Percentiles rank a stretch among this genome's conserved stretches.
Conservation (phyloP, 768 basidiomycete genomes). For the Jaapia argillacea region DNA sequence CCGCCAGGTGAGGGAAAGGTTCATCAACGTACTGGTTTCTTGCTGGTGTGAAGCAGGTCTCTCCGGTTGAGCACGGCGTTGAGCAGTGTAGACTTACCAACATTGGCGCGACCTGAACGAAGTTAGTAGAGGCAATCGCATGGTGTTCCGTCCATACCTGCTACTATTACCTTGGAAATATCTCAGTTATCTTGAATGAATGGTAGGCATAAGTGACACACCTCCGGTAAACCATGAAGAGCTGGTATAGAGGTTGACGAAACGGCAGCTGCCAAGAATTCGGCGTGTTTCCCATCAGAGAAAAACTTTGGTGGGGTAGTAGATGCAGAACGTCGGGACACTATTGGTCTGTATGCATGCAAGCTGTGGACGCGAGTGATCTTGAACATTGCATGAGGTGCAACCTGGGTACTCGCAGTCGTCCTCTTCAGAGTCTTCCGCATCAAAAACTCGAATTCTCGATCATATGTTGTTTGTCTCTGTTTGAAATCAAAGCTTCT, state of each 20-base stretch:
- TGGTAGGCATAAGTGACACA: not conserved
- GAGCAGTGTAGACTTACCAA: slow-evolving; percentile 65
- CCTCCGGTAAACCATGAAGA: slow-evolving; percentile 12
- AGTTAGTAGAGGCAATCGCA: not conserved
- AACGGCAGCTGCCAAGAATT: slow-evolving; percentile 11
- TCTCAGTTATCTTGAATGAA: not conserved
- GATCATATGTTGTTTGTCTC: too few relatives aligned
- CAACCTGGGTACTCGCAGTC: too few relatives aligned
- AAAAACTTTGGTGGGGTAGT: too few relatives aligned
- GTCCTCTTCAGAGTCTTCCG: too few relatives aligned
- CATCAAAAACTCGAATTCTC: too few relatives aligned
- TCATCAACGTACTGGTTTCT: slow-evolving; percentile 41
- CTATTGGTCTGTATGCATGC: too few relatives aligned
- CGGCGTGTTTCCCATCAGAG: slow-evolving; percentile 3
- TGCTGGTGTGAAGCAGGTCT: slow-evolving; percentile 51
- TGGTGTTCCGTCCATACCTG: not conserved
- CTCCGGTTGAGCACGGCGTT: slow-evolving; percentile 57
- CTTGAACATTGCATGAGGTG: too few relatives aligned
- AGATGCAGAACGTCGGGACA: too few relatives aligned
- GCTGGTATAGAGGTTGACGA: slow-evolving; percentile 7
- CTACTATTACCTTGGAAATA: not conserved
- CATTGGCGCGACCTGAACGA: slow-evolving; percentile 60
- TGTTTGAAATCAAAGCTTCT: too few relatives aligned
- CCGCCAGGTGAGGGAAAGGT: not conserved
- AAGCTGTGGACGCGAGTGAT: too few relatives aligned